phyloP scores from a whole-genome alignment of 192 early-diverging fungal species.

The Coemansia guatemalensis region DNA sequence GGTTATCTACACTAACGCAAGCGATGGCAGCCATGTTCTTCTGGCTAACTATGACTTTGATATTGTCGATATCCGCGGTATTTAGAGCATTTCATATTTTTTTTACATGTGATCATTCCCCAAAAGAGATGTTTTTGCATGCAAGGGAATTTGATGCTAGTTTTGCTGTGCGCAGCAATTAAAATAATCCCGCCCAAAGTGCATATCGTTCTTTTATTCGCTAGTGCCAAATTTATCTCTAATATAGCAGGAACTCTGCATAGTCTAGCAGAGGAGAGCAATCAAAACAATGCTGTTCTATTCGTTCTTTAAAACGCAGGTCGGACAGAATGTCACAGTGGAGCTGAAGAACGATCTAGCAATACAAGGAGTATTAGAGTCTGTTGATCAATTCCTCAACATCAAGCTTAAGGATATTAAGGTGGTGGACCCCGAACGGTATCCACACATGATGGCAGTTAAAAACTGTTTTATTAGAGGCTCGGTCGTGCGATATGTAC shows the following conservation, averaged over 20 bases:
- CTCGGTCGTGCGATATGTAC: conserved; percentile 97
- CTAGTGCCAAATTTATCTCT: background rate
- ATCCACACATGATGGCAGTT: conserved; percentile 98
- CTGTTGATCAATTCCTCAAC: conserved; percentile 99
- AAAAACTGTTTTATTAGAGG: conserved; percentile 99
- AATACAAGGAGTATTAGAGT: conserved; percentile 89
- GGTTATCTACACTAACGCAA: conserved; percentile 42
- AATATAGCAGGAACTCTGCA: background rate
- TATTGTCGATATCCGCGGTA: conserved; percentile 46
- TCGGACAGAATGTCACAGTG: conserved; percentile 92
- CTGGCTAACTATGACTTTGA: conserved; percentile 50
- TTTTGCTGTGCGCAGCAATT: background rate
- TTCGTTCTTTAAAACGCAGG: conserved; percentile 99
- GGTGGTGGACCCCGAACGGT: conserved; percentile 79
- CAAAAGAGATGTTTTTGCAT: background rate
- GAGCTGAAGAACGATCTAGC: conserved; percentile 99
- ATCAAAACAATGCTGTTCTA: conserved; percentile 82
- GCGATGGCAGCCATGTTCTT: conserved; percentile 45
- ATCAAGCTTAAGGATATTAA: conserved; percentile 94
- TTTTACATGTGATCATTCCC: conserved; percentile 7
- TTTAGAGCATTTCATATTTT: conserved; percentile 2
- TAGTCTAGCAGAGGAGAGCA: background rate
- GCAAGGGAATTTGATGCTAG: background rate
- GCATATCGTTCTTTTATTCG: background rate
- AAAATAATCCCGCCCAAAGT: too few relatives aligned